Percentiles rank a stretch among this genome's conserved stretches.
phyloP scores from a whole-genome alignment of 768 basidiomycete species.

The Pisolithus microcarpus region DNA sequence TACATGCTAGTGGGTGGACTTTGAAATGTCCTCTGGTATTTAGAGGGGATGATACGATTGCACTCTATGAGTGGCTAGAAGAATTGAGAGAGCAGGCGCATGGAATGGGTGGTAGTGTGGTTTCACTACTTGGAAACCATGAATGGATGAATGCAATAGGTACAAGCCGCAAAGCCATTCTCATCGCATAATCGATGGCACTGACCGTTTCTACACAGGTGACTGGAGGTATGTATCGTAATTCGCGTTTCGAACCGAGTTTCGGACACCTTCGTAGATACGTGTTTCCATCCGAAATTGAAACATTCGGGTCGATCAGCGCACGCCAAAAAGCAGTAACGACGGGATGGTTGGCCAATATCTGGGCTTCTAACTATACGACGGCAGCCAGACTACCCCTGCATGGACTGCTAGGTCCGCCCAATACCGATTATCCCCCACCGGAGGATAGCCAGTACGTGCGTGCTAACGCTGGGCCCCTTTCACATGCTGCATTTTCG shows the following conservation, averaged over 20 bases:
- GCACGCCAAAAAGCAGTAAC: slow-evolving; percentile 69
- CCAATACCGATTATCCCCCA: slow-evolving; percentile 56
- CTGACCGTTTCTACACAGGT: slow-evolving; percentile 35
- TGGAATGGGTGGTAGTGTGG: slow-evolving; percentile 58
- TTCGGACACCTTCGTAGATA: slow-evolving; percentile 45
- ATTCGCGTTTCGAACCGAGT: neutral
- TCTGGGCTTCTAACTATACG: slow-evolving; percentile 84
- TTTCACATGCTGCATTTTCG: slow-evolving; percentile 77
- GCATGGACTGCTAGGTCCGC: slow-evolving; percentile 60
- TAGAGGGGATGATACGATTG: slow-evolving; percentile 87
- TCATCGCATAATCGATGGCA: slow-evolving; percentile 1
- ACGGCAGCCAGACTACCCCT: slow-evolving; percentile 76
- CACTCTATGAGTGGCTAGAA: slow-evolving; percentile 82
- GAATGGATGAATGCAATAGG: slow-evolving; percentile 93
- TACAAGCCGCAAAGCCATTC: slow-evolving; percentile 19
- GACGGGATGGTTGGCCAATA: slow-evolving; percentile 67
- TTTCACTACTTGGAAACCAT: slow-evolving; percentile 87
- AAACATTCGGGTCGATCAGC: slow-evolving; percentile 68
- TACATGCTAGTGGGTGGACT: neutral
- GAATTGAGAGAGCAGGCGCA: slow-evolving; percentile 68
- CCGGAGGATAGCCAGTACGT: slow-evolving; percentile 21
- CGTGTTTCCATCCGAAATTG: slow-evolving; percentile 74
- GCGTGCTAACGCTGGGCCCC: slow-evolving; percentile 34
- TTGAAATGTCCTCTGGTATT: slow-evolving; percentile 5
- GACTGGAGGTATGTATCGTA: slow-evolving; percentile 67